Percentiles rank a stretch among this genome's conserved stretches.
Conservation (phyloP, 2,329 filamentous ascomycete species). For the Neurospora sp. region DNA sequence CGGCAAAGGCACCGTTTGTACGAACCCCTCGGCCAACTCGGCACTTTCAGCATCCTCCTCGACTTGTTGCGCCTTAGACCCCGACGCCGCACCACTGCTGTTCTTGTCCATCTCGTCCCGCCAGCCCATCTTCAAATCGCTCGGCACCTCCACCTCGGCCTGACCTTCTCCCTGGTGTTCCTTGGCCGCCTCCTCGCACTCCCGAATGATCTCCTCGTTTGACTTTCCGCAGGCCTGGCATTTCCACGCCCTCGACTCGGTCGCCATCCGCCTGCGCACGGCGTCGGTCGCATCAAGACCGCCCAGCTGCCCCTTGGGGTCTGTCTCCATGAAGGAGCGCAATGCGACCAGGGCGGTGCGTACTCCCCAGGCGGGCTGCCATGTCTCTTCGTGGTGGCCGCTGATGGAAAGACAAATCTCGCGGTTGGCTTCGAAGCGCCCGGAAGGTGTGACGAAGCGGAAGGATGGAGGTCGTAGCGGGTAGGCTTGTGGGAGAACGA, state of each 20-base stretch:
- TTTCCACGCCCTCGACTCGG: conserved; percentile 52
- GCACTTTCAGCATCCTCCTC: conserved; percentile 32
- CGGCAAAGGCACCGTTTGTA: conserved; percentile 33
- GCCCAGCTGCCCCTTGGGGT: conserved; percentile 78
- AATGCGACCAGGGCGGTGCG: conserved; percentile 75
- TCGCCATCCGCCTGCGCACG: conserved; percentile 59
- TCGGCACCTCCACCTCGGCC: conserved; percentile 40
- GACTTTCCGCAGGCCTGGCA: conserved; percentile 61
- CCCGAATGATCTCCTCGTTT: conserved; percentile 65
- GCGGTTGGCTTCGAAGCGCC: conserved; percentile 89
- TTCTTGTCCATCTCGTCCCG: conserved; percentile 55
- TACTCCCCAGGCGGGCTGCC: conserved; percentile 97
- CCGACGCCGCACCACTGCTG: conserved; percentile 7
- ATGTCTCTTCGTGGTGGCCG: conserved; percentile 94
- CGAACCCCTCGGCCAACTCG: conserved; percentile 47
- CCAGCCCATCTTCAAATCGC: conserved; percentile 56
- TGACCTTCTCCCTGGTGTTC: conserved; percentile 18
- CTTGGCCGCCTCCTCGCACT: conserved; percentile 51
- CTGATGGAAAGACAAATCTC: conserved; percentile 94
- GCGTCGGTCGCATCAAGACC: conserved; percentile 68
- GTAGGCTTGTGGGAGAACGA: conserved; percentile 80
- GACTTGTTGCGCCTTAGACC: conserved; percentile 4
- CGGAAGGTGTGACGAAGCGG: conserved; percentile 84
- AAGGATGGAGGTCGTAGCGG: conserved; percentile 90
- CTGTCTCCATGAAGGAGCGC: conserved; percentile 86